Evolutionary conservation across 768 basidiomycete genomes (phyloP), one percentile per base, ranked within the genome.

Genomic region (Leccinum broughii): DNA sequence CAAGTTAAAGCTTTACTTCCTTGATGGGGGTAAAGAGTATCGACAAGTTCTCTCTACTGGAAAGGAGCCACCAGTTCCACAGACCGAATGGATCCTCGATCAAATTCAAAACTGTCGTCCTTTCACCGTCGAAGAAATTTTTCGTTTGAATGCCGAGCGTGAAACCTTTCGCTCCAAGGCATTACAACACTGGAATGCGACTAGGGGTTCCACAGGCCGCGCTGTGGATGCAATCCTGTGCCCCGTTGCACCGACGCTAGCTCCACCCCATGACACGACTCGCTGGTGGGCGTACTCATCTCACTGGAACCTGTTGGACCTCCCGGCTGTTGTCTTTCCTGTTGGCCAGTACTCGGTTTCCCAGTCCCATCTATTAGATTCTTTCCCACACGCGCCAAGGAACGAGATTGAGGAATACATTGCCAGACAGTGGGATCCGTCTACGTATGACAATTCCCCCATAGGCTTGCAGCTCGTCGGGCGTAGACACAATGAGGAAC

Each of bases 281-380:
- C 71, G 76, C n/a, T 82, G 79, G 77, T 80, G 81, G 80, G 74
- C 76, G 7, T 83, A 83, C 65, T 79, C 78, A 6, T 78, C 79
- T 2, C 78, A 84, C 63, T 83, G 82, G 81, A 84, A 84, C 65
- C 63, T 84, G 56, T 63, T 78, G 62, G 83, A 84, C 67, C 80
- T 79, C 56, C 76, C 82, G 10, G 77, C 76, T 20, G 77, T 76
- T 20, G 79, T 77, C 4, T 81, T 84, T 69, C 83, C 83, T 28
- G 77, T 76, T 39, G 80, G 77, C 17, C 72, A 74, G 60, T 68
- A 72, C 64, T 66, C 55, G 41, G 70, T 77, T 44, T 67, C 65
- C 55, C 65, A 69, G 53, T 53, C 39, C 46, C 34, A 64, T n/a
- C 26, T 28, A 3, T 55, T 34, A 14, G 57, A 55, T 7, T 35